Conservation (phyloP, 352 stramenopile genomes). For the Nothophytophthora sp. region DNA sequence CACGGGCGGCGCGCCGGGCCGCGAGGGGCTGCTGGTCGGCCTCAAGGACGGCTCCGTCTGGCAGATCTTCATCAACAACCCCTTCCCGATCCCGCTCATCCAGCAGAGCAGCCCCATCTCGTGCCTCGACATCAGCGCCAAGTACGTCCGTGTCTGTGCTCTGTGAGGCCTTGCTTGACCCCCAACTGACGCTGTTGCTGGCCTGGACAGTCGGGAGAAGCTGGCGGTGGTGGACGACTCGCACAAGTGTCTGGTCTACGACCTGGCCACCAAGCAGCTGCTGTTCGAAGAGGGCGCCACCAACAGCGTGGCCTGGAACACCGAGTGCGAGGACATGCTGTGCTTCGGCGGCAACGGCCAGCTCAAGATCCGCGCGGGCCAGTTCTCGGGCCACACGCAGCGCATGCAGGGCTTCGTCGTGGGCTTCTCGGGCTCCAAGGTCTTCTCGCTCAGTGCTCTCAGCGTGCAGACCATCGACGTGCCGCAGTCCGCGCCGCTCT, state of each 20-base stretch:
- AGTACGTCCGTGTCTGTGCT: conserved; percentile 36
- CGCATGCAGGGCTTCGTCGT: conserved; percentile 93
- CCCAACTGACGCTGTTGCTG: conserved; percentile 1
- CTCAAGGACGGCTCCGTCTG: conserved; percentile 92
- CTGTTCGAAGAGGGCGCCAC: conserved; percentile 86
- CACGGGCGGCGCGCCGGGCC: conserved; percentile 85
- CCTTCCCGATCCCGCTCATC: conserved; percentile 93
- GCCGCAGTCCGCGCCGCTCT: conserved; percentile 86
- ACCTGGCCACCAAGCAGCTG: conserved; percentile 90
- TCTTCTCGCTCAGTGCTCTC: conserved; percentile 91
- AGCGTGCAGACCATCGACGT: conserved; percentile 92
- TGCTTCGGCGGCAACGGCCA: conserved; percentile 90
- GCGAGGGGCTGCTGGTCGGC: conserved; percentile 91
- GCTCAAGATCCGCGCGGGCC: conserved; percentile 92
- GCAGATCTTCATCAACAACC: conserved; percentile 95
- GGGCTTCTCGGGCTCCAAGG: conserved; percentile 91
- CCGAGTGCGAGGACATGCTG: conserved; percentile 94
- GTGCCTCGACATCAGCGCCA: conserved; percentile 89
- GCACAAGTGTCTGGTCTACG: conserved; percentile 90
- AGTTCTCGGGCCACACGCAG: conserved; percentile 89
- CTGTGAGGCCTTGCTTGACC: background rate
- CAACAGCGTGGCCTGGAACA: conserved; percentile 94
- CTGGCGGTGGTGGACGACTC: conserved; percentile 92
- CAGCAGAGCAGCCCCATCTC: conserved; percentile 84
- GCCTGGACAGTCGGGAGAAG: conserved; percentile 64